Conservation (phyloP, 306 rosid species). For the Cicer chorassanicum region DNA sequence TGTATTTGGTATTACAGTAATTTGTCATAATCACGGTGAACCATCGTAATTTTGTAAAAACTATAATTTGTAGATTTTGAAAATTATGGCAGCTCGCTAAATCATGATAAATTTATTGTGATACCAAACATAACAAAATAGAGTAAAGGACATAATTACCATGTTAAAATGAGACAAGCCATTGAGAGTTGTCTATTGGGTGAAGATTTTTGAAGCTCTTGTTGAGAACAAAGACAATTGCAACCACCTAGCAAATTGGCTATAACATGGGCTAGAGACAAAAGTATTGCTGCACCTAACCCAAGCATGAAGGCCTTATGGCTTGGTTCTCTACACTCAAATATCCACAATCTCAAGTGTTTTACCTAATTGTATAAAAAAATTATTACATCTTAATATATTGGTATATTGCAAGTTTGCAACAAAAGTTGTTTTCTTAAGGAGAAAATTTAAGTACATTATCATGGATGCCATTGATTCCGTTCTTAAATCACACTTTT, state of each 20-base stretch:
- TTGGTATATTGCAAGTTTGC: not conserved
- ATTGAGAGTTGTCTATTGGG: constrained; percentile 75
- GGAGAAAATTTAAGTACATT: not conserved
- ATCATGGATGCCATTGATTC: not conserved
- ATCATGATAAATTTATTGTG: no score
- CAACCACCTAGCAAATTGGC: constrained; percentile 83
- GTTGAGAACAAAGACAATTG: constrained; percentile 76
- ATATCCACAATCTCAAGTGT: constrained; percentile 83
- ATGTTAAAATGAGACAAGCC: constrained; percentile 82
- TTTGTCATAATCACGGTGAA: no score
- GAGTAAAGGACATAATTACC: constrained; percentile 53
- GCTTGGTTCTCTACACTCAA: constrained; percentile 95
- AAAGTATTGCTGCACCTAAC: constrained; percentile 69
- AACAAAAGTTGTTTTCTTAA: constrained; percentile 3
- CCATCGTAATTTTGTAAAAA: no score
- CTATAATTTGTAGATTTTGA: no score
- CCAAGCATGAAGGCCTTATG: constrained; percentile 81
- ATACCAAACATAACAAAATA: no score
- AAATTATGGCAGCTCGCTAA: no score
- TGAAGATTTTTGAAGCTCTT: constrained; percentile 65
- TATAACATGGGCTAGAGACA: constrained; percentile 74
- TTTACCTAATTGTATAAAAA: constrained; percentile 61
- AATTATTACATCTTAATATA: not conserved
- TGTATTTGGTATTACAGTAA: no score
- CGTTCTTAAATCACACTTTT: not conserved